A percentile compares a stretch with the other conserved stretches of the same genome.
Evolutionary conservation across 208 protist species (phyloP).

Genomic region (Crithidia bombi): DNA sequence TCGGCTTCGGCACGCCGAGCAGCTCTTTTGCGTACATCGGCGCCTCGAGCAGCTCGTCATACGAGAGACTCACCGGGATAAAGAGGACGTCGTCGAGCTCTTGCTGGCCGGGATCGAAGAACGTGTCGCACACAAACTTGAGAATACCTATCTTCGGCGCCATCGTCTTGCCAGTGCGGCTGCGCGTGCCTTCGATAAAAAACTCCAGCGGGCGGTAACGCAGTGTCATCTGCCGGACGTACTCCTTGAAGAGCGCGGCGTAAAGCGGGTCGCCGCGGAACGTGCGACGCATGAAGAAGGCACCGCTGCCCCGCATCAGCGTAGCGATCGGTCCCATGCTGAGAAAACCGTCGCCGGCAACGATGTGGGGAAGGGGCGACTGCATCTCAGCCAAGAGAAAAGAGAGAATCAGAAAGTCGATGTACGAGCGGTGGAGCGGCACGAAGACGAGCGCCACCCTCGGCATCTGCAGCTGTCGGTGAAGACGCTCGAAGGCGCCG

Average conservation of each 20-base stretch:
- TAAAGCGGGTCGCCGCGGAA: constrained; percentile 88
- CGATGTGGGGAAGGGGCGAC: constrained; percentile 80
- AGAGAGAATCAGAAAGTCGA: constrained; percentile 91
- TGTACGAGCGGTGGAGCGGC: constrained; percentile 84
- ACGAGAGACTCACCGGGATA: constrained; percentile 86
- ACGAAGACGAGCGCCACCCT: constrained; percentile 71
- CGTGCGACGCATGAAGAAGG: constrained; percentile 91
- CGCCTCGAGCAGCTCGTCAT: constrained; percentile 90
- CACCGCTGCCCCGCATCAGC: constrained; percentile 87
- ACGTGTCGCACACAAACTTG: constrained; percentile 85
- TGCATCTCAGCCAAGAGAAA: constrained; percentile 76
- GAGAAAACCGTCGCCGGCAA: constrained; percentile 89
- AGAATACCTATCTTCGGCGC: constrained; percentile 91
- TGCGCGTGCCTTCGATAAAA: constrained; percentile 90
- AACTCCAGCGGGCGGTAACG: constrained; percentile 76
- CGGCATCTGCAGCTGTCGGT: constrained; percentile 49
- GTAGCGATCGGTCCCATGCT: constrained; percentile 64
- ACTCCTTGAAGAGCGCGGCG: constrained; percentile 79
- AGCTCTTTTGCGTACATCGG: constrained; percentile 87
- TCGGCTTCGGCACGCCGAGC: constrained; percentile 83
- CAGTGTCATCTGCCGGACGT: constrained; percentile 76
- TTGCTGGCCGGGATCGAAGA: constrained; percentile 55
- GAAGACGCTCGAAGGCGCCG: constrained; percentile 61
- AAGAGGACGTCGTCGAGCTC: constrained; percentile 81
- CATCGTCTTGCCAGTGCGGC: constrained; percentile 88